These are phyloP conservation scores for Liquidambar formosana DNA, from an alignment of 164 flowering plant genomes.

Conservation along the genomic window DNA sequence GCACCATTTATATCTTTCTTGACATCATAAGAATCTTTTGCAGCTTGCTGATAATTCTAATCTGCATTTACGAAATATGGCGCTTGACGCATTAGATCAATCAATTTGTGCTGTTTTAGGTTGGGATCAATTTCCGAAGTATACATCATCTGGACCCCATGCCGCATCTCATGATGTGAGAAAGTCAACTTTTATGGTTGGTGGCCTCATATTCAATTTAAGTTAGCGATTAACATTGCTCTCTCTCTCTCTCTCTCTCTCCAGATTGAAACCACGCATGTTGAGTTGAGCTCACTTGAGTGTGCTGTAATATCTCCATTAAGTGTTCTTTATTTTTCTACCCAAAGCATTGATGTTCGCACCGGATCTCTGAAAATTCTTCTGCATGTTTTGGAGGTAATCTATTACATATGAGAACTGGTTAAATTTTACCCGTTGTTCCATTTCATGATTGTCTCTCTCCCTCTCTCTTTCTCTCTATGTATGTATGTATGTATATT, in stretches of 20 bases:
- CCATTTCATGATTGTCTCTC: neutral
- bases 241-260: slow-evolving; percentile 14
- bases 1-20: slow-evolving; percentile 4
- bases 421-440: neutral
- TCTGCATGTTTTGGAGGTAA: slow-evolving; percentile 95
- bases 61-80: slow-evolving; percentile 72
- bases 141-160: slow-evolving; percentile 19
- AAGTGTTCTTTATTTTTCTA: slow-evolving; percentile 58
- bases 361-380: slow-evolving; percentile 87
- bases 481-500: slow-evolving; percentile 6
- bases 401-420: neutral
- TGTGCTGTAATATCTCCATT: slow-evolving; percentile 82
- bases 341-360: slow-evolving; percentile 68
- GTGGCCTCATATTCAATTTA: neutral
- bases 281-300: slow-evolving; percentile 61
- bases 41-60: slow-evolving; percentile 86
- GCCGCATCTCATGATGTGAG: slow-evolving; percentile 46
- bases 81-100: slow-evolving; percentile 89
- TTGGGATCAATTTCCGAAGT: slow-evolving; percentile 62
- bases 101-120: slow-evolving; percentile 91
- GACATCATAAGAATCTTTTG: slow-evolving; percentile 18
- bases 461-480: neutral
- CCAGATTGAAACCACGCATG: slow-evolving; percentile 35
- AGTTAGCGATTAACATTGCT: slow-evolving; percentile 8
- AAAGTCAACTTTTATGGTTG: slow-evolving; percentile 5